phyloP scores from a whole-genome alignment of 139 green algal species.

The Astrephomene gubernaculifera region DNA sequence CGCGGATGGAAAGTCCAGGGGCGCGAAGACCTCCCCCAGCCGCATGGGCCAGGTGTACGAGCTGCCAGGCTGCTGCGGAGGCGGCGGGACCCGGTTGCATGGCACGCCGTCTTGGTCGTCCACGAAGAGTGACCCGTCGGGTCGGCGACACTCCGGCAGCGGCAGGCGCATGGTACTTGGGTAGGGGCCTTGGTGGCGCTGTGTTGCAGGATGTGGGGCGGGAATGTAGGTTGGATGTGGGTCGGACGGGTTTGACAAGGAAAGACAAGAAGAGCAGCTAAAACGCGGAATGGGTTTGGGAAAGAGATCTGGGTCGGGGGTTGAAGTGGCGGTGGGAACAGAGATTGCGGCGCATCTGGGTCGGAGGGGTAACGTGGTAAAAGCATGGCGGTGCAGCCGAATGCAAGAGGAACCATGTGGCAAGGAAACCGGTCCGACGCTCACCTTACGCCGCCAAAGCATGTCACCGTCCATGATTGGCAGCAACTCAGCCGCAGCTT shows the following conservation, averaged over 20 bases:
- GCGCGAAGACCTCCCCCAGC: neutral
- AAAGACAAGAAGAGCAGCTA: neutral
- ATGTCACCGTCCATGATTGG: slow-evolving; percentile 1
- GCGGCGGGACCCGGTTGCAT: neutral
- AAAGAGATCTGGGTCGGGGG: neutral
- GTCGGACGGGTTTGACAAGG: neutral
- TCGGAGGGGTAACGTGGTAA: no score
- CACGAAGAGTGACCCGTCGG: neutral
- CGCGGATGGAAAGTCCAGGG: neutral
- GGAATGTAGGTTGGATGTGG: neutral
- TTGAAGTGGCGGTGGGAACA: no score
- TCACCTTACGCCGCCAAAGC: neutral
- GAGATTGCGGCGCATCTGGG: no score
- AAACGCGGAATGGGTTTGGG: no score
- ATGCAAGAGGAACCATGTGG: no score
- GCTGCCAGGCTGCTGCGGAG: neutral
- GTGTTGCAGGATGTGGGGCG: neutral
- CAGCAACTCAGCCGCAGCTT: no score
- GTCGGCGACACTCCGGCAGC: neutral
- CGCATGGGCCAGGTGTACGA: neutral
- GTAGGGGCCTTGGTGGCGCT: slow-evolving; percentile 1
- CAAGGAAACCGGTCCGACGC: no score
- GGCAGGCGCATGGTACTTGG: neutral
- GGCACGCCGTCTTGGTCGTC: neutral
- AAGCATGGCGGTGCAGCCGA: no score